Base-by-base conservation (phyloP, 495 filamentous ascomycete genomes). In the Xylaria bambusicola region DNA sequence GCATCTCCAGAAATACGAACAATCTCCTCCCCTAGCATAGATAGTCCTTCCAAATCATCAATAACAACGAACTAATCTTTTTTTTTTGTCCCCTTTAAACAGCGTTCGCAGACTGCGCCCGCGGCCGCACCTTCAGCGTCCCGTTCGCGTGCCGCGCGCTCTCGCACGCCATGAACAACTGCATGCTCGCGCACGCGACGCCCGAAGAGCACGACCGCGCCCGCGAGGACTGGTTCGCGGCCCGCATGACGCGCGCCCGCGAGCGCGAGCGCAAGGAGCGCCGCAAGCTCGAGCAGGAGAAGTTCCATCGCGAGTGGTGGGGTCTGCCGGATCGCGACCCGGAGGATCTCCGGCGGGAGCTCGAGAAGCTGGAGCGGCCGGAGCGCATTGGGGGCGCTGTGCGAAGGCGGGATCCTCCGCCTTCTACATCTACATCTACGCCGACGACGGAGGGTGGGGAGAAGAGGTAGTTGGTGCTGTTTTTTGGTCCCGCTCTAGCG, bases 21-120 rank as follows among this genome's bases (percentile, higher is more conserved):
- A n/a, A n/a, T n/a, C n/a, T n/a, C n/a, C n/a, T n/a, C n/a, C n/a
- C n/a, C n/a, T n/a, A n/a, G n/a, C n/a, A n/a, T n/a, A n/a, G 24
- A 52, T 26, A 35, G 36, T 33, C 36, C 36, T 33, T 10, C 15
- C 24, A 56, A 53, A 56, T 20, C n/a, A n/a, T n/a, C n/a, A n/a
- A n/a, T n/a, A n/a, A n/a, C n/a, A n/a, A n/a, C n/a, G n/a, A n/a
- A n/a, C n/a, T n/a, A n/a, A n/a, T n/a, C n/a, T n/a, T n/a, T n/a
- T n/a, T n/a, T n/a, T n/a, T n/a, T n/a, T n/a, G n/a, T n/a, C n/a
- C n/a, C n/a, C n/a, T n/a, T n/a, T n/a, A n/a, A n/a, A n/a, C 58
- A 96, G 93, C 87, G 55, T 94, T 98, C 73, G 94, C 95, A 45
- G 82, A 88, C 68, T 98, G 94, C 80, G 92, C 93, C 24, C 81